phyloP scores from a whole-genome alignment of 768 basidiomycete genomes.

The Heimioporus sp. region DNA sequence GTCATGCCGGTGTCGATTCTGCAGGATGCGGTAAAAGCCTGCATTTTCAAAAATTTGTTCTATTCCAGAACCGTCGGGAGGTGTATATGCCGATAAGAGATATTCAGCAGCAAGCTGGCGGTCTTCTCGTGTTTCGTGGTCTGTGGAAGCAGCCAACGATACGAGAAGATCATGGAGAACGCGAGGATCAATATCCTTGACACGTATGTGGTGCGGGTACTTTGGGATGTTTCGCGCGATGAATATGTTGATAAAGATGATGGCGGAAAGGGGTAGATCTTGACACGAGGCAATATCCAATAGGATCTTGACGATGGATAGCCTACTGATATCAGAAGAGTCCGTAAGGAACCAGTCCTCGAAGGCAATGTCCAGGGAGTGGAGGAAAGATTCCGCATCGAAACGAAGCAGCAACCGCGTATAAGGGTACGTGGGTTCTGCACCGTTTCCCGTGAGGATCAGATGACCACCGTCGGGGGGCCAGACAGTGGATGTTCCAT shows the following conservation, averaged over 20 bases:
- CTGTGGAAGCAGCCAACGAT: constrained; percentile 71
- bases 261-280: constrained; percentile 56
- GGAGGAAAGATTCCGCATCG: constrained; percentile 92
- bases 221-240: constrained; percentile 95
- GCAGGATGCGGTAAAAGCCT: constrained; percentile 89
- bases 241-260: constrained; percentile 91
- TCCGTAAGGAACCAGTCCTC: constrained; percentile 90
- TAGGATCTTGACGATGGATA: constrained; percentile 80
- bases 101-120: constrained; percentile 94
- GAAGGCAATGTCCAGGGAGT: constrained; percentile 91
- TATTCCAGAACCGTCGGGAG: constrained; percentile 70
- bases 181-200: constrained; percentile 50
- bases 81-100: constrained; percentile 87
- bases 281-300: constrained; percentile 67
- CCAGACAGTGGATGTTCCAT: constrained; percentile 76
- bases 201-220: constrained; percentile 78
- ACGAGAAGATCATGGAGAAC: constrained; percentile 74
- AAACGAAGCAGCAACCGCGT: constrained; percentile 79
- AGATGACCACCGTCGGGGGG: constrained; percentile 74
- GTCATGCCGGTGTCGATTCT: constrained; percentile 76
- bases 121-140: constrained; percentile 83
- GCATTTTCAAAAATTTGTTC: constrained; percentile 72
- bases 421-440: constrained; percentile 89
- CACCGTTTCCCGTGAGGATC: constrained; percentile 68
- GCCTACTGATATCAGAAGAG: constrained; percentile 61